Conservation (phyloP, 768 basidiomycete genomes). For the Boletus reticulatus region DNA sequence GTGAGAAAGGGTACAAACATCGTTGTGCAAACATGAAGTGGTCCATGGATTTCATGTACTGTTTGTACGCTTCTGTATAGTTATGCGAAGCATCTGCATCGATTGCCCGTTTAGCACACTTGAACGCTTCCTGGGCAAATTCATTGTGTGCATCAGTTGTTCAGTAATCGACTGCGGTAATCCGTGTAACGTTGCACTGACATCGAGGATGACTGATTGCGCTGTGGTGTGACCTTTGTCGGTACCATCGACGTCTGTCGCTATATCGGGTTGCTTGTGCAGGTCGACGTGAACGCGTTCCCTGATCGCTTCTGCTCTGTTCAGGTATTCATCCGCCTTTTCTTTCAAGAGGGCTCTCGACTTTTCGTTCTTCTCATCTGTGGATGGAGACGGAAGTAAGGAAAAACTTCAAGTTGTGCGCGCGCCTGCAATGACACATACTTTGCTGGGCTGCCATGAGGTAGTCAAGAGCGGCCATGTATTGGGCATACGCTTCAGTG, state of each 20-base stretch:
- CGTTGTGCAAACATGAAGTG: conserved; percentile 97
- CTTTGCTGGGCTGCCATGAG: conserved; percentile 96
- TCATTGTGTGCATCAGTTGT: neutral
- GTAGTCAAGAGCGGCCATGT: conserved; percentile 92
- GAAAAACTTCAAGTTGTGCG: neutral
- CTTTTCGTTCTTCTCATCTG: conserved; percentile 20
- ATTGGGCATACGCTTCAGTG: conserved; percentile 86
- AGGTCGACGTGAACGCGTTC: neutral
- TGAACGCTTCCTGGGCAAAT: conserved; percentile 63
- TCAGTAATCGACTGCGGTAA: neutral
- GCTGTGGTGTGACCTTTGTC: neutral
- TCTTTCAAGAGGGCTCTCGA: conserved; percentile 13
- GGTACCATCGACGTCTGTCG: neutral
- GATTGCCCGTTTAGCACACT: conserved; percentile 84
- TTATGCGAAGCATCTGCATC: conserved; percentile 87
- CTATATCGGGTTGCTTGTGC: neutral
- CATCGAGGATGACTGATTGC: conserved; percentile 15
- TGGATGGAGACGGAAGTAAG: no score
- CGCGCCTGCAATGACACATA: conserved; percentile 27
- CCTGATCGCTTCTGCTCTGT: conserved; percentile 15
- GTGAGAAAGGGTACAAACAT: conserved; percentile 45
- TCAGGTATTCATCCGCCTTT: conserved; percentile 20
- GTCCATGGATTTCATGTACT: conserved; percentile 90
- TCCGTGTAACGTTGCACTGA: neutral
- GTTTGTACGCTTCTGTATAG: conserved; percentile 91